Percentiles rank a stretch among this genome's conserved stretches.
Conservation (phyloP, 208 protist genomes). For the Phytomonas sp. region DNA sequence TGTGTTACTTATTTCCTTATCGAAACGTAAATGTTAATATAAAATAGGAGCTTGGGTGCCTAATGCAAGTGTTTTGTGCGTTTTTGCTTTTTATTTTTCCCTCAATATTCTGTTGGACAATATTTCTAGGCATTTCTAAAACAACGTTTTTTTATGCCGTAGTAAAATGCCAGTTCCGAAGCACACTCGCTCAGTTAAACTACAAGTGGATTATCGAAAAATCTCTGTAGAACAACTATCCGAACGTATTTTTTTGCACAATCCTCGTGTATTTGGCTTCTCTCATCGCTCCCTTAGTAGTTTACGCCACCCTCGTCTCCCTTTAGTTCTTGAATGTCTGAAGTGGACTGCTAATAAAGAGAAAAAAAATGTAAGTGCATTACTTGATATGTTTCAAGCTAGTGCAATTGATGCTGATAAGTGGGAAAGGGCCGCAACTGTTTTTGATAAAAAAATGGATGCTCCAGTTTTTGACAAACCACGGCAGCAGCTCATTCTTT, state of each 20-base stretch:
- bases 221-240: constrained; percentile 36
- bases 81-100: constrained; percentile 12
- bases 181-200: neutral
- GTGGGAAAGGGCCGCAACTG: constrained; percentile 38
- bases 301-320: constrained; percentile 56
- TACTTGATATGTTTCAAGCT: constrained; percentile 46
- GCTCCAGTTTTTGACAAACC: constrained; percentile 42
- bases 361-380: constrained; percentile 22
- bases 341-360: constrained; percentile 12
- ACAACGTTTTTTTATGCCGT: neutral
- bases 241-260: constrained; percentile 57
- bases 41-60: neutral
- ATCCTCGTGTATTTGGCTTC: constrained; percentile 50
- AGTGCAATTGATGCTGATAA: constrained; percentile 32
- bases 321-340: constrained; percentile 30
- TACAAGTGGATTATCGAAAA: constrained; percentile 15
- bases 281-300: constrained; percentile 56
- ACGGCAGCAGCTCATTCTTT: constrained; percentile 32
- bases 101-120: constrained; percentile 5
- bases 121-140: neutral
- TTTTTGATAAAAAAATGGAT: constrained; percentile 67
- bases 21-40: neutral
- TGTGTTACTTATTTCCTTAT: neutral
- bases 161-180: constrained; percentile 2
- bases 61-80: constrained; percentile 15